These are phyloP conservation scores for Corylus avellana DNA, from an alignment of 306 rosid species.

Conservation along the genomic window DNA sequence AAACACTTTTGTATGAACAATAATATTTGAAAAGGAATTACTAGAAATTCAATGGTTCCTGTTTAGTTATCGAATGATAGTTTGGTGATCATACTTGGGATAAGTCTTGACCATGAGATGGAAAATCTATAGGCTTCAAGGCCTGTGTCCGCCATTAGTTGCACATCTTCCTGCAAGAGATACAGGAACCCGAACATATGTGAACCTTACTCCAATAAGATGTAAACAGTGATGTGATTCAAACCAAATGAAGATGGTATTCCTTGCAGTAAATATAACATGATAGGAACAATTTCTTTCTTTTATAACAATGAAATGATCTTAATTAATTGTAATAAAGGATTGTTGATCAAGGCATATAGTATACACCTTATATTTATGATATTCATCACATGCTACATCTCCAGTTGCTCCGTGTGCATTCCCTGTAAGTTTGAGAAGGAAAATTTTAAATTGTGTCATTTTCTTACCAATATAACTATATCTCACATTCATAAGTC, in stretches of 20 bases:
- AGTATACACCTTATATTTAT: conserved; percentile 62
- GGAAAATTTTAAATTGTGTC: neutral
- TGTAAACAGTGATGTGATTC: too few species aligned
- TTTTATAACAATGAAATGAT: neutral
- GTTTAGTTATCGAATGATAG: neutral
- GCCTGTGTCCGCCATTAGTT: conserved; percentile 70
- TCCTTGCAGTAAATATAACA: neutral
- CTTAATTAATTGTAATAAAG: neutral
- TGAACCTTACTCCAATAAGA: neutral
- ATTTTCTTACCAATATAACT: neutral
- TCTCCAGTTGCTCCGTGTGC: conserved; percentile 56
- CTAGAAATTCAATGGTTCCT: neutral
- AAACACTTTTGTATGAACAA: neutral
- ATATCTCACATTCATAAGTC: neutral
- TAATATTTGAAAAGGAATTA: neutral
- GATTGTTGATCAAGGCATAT: neutral
- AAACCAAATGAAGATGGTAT: neutral
- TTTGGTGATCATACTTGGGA: conserved; percentile 51
- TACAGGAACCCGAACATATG: neutral
- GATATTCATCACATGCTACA: conserved; percentile 62
- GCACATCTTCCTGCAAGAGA: conserved; percentile 74
- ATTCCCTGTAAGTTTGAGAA: conserved; percentile 29
- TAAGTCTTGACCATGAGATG: conserved; percentile 86
- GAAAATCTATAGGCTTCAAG: conserved; percentile 82
- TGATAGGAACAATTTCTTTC: neutral